Base-by-base conservation (phyloP, 2,329 filamentous ascomycete genomes). In the Monosporascus cannonballus region DNA sequence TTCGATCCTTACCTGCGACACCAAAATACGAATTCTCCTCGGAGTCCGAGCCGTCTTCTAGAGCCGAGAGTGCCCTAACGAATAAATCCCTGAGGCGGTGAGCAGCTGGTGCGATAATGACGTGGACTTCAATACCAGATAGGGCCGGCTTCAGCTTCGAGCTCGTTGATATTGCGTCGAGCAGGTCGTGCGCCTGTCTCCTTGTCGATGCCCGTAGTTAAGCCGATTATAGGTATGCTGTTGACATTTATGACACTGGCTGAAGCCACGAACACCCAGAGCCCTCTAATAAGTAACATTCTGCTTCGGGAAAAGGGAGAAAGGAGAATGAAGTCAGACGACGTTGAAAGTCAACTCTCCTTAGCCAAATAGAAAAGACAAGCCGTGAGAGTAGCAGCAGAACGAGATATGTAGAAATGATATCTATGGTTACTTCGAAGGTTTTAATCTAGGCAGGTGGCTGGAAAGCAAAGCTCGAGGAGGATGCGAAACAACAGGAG, bases 1-100 rank as follows among this genome's bases (percentile, higher is more conserved):
- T 7, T 17, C n/a, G 2, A 6, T 15, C 20, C 64, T 55, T 67
- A 76, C 78, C 78, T 48, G 68, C 64, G 52, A 82, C 64, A 51
- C 77, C 72, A 58, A 78, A 81, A 61, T 74, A 81, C 1, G 78
- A 81, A 51, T 69, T 56, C 47, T 69, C 67, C 38, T 80, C 71
- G 5, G 65, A 61, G 50, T 74, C 65, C 52, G 72, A 60, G 27
- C 63, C 64, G 3, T 67, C 66, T 51, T 79, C 73, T 56, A 81
- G 68, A 22, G 69, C 65, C 37, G 65, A 63, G 18, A 81, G 61
- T 14, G 75, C 73, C 41, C 71, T 72, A 24, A 81, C 68, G 57
- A 77, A 78, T 6, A 81, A 69, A 47, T 80, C 75, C 76, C 77
- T 71, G 48, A 37, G 44, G 27, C 39, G 17, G 42, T 48, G 42